Conservation (phyloP, 805 yeast species). For the Wickerhamomyces sydowiorum region DNA sequence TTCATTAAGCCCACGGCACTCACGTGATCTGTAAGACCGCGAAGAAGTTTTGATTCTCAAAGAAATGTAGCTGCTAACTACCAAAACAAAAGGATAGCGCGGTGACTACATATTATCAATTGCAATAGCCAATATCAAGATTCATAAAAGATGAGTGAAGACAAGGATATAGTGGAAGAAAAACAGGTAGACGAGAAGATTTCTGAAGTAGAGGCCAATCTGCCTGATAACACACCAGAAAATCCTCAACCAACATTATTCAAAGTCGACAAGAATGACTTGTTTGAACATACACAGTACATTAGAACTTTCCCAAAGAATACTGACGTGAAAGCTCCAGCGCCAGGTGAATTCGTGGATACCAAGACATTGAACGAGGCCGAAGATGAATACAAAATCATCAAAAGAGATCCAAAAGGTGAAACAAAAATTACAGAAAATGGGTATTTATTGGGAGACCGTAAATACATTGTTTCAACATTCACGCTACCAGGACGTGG, state of each 20-base stretch:
- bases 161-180: too few relatives aligned
- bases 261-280: conserved; percentile 5
- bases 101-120: too few relatives aligned
- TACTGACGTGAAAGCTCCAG: conserved; percentile 9
- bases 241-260: conserved; percentile 21
- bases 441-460: conserved; percentile 33
- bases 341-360: conserved; percentile 8
- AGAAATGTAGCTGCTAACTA: too few relatives aligned
- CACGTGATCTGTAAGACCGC: too few relatives aligned
- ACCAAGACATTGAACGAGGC: conserved; percentile 12
- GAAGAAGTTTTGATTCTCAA: too few relatives aligned
- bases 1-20: too few relatives aligned
- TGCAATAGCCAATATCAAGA: too few relatives aligned
- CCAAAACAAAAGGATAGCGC: too few relatives aligned
- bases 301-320: conserved; percentile 9
- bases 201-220: conserved; percentile 9
- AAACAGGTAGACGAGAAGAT: background rate
- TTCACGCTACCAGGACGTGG: conserved; percentile 35
- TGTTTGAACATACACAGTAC: conserved; percentile 8
- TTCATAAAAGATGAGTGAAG: too few relatives aligned
- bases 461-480: conserved; percentile 33
- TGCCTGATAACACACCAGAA: conserved; percentile 18
- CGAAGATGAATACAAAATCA: conserved; percentile 27
- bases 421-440: conserved; percentile 36
- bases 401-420: conserved; percentile 34